Evolutionary conservation across 2,329 filamentous ascomycete genomes (phyloP).

Genomic region (Aspergillus awamori): DNA sequence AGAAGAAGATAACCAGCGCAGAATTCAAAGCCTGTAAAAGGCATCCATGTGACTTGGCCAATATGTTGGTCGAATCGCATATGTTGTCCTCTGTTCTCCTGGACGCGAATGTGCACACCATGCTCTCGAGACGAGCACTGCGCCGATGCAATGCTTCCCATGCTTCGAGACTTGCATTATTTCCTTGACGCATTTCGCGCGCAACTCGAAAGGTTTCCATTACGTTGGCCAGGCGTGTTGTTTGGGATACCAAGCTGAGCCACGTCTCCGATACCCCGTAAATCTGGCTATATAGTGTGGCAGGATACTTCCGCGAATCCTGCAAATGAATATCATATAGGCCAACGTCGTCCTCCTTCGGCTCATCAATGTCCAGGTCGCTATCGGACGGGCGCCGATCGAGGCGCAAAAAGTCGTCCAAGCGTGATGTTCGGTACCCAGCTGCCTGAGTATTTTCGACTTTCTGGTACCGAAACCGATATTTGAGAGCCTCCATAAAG

Average conservation of each 20-base stretch:
- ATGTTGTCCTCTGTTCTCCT: slow-evolving; percentile 27
- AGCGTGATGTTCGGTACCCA: slow-evolving; percentile 29
- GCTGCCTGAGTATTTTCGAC: background rate
- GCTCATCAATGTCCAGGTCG: slow-evolving; percentile 44
- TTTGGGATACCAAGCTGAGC: slow-evolving; percentile 49
- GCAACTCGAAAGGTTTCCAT: slow-evolving; percentile 32
- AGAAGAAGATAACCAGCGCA: slow-evolving; percentile 48
- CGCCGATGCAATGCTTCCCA: slow-evolving; percentile 34
- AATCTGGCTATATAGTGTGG: slow-evolving; percentile 44
- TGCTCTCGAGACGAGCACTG: slow-evolving; percentile 35
- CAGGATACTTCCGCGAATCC: slow-evolving; percentile 36
- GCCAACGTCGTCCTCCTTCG: slow-evolving; percentile 36
- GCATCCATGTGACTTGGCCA: slow-evolving; percentile 27
- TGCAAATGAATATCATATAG: slow-evolving; percentile 47
- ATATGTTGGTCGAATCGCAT: slow-evolving; percentile 15
- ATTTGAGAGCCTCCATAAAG: slow-evolving; percentile 26
- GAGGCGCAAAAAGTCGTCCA: slow-evolving; percentile 47
- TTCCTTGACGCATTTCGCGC: slow-evolving; percentile 11
- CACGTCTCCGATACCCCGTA: slow-evolving; percentile 50
- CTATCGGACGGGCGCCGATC: slow-evolving; percentile 38
- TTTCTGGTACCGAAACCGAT: slow-evolving; percentile 5
- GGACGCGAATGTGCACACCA: slow-evolving; percentile 31
- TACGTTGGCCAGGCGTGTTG: slow-evolving; percentile 47
- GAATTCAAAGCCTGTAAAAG: slow-evolving; percentile 46
- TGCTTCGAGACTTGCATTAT: slow-evolving; percentile 23